Evolutionary conservation across 331 rosid species (phyloP), one percentile per base, ranked within the genome.

Genomic region (Prunus yedoensis): DNA sequence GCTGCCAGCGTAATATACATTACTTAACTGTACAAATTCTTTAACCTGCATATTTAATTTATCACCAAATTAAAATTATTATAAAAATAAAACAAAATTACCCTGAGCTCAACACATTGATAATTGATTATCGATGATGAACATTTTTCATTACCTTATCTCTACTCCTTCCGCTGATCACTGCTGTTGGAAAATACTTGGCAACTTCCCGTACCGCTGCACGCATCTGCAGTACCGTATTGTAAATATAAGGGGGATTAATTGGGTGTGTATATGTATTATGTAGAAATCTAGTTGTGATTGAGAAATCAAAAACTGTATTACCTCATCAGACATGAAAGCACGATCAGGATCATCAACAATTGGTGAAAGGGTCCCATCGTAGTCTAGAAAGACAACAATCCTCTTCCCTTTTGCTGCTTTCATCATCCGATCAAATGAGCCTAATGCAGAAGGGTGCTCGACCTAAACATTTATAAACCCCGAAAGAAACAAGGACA

Each of bases 1-100:
- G 81, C 99, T 94, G 58, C 99, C 99, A 63, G 99, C 99, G 73
- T 94, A 94, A 61, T 92, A 91, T 5, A 94, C 83, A 79, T 92
- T 89, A 57, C 77, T 79, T 79, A 94, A 84, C 74, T 84, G 82
- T 28, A 94, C 97, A 67, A 94, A 94, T 59, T 81, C 92, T 83
- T 85, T 90, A 0, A 94, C 97, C 99, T 94, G 77, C 64, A 72
- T 32, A 5, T 32, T 5, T 68, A 71, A 5, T 32, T 1, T 65
- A 71, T n/a, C 7, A 47, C 10, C 41, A 47, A 65, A 57, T 30
- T 47, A 3, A 47, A 51, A 16, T 16, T 11, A 60, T n/a, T 12
- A 16, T 28, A 23, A 18, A 7, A 11, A n/a, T 2, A 1, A 35
- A 6, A 3, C 21, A 6, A 23, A 38, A 14, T 4, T 2, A 4